phyloP scores from a whole-genome alignment of 2,329 filamentous ascomycete species.

The Pseudogymnoascus sp. region DNA sequence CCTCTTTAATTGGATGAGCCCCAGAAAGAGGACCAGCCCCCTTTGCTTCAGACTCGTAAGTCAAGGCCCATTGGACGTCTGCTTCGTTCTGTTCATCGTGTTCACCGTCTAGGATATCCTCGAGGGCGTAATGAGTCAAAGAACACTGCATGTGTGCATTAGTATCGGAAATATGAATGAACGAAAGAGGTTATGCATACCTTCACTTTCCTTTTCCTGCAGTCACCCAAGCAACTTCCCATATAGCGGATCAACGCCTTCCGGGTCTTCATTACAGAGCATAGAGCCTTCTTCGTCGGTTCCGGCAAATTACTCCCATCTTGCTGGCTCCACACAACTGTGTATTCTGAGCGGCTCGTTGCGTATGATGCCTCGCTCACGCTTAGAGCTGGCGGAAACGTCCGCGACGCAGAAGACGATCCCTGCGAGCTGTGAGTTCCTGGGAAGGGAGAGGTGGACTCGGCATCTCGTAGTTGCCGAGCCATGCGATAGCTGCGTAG shows the following conservation, averaged over 20 bases:
- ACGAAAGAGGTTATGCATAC: background rate
- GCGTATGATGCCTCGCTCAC: background rate
- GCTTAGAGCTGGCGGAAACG: background rate
- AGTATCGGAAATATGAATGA: background rate
- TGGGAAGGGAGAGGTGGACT: conserved; percentile 7
- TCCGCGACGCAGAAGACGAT: background rate
- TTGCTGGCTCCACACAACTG: conserved; percentile 2
- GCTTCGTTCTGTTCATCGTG: background rate
- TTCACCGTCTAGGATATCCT: conserved; percentile 4
- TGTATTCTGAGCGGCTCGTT: background rate
- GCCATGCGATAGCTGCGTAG: background rate
- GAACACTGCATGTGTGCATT: conserved; percentile 5
- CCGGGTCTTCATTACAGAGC: conserved; percentile 20
- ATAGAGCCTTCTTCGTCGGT: conserved; percentile 18
- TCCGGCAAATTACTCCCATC: conserved; percentile 21
- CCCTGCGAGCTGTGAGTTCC: background rate
- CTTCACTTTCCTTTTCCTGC: conserved; percentile 6
- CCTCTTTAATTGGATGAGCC: background rate
- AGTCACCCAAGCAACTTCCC: conserved; percentile 18
- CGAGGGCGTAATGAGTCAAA: conserved; percentile 8
- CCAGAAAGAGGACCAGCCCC: background rate
- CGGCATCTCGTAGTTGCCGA: background rate
- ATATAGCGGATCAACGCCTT: conserved; percentile 24
- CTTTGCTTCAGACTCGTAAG: background rate
- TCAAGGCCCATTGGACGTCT: conserved; percentile 9